These are phyloP conservation scores for Neurospora sp. DNA, from an alignment of 495 filamentous ascomycete species.

Conservation along the genomic window DNA sequence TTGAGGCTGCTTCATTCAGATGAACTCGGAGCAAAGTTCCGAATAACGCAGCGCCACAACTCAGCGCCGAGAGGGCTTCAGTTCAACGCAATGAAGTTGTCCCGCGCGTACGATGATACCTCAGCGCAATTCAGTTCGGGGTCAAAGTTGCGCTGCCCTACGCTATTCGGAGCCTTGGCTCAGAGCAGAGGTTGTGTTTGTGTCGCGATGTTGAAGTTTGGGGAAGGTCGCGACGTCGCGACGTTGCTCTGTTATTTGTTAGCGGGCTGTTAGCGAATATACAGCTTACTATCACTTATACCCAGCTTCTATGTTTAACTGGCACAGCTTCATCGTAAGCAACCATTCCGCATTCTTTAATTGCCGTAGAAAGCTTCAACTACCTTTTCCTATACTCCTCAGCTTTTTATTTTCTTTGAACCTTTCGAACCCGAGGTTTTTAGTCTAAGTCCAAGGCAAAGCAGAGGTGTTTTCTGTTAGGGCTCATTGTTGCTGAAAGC, in stretches of 20 bases:
- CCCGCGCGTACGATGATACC: background rate
- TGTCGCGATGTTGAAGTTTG: background rate
- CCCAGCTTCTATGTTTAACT: background rate
- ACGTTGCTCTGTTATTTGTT: background rate
- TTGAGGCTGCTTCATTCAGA: background rate
- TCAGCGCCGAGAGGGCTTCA: background rate
- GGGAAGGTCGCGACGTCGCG: background rate
- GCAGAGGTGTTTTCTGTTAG: background rate
- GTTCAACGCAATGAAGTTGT: too few relatives aligned
- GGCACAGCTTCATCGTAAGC: too few relatives aligned
- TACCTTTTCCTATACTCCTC: too few relatives aligned
- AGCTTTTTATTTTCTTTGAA: too few relatives aligned
- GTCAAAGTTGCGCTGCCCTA: background rate
- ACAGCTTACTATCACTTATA: background rate
- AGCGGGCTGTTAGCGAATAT: background rate
- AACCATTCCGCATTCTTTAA: too few relatives aligned
- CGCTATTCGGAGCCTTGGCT: background rate
- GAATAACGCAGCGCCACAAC: background rate
- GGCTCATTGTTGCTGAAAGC: background rate
- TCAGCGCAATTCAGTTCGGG: background rate
- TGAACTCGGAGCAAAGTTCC: background rate
- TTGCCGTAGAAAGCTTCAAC: too few relatives aligned
- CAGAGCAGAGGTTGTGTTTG: background rate
- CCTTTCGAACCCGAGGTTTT: too few relatives aligned
- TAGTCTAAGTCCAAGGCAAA: background rate